Evolutionary conservation across 495 filamentous ascomycete species (phyloP).

Genomic region (Xylaria venustula): DNA sequence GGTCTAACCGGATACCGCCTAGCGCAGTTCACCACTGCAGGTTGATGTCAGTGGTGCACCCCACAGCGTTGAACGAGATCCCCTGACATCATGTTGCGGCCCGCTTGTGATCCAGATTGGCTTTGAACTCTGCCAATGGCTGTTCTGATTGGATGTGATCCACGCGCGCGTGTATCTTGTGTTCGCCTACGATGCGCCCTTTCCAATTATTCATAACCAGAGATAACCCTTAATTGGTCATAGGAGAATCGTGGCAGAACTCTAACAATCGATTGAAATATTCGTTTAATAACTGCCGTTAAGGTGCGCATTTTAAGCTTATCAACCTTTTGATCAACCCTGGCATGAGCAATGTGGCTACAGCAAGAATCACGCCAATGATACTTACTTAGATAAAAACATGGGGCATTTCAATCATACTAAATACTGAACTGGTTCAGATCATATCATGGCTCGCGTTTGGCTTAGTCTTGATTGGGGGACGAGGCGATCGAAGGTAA

Average conservation of each 20-base stretch:
- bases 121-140: neutral
- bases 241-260: neutral
- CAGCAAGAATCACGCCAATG: too few species aligned
- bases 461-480: too few species aligned
- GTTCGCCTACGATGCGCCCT: neutral
- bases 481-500: too few species aligned
- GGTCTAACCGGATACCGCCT: neutral
- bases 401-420: too few species aligned
- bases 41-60: conserved; percentile 8
- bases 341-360: too few species aligned
- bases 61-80: neutral
- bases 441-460: too few species aligned
- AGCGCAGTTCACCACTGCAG: neutral
- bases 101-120: conserved; percentile 8
- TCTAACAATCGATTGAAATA: too few species aligned
- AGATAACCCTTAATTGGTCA: neutral
- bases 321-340: too few species aligned
- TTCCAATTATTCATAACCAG: neutral
- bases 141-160: conserved; percentile 1
- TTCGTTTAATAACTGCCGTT: too few species aligned
- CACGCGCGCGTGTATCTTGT: conserved; percentile 10
- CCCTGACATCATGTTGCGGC: conserved; percentile 7
- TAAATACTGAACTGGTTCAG: too few species aligned
- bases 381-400: too few species aligned
- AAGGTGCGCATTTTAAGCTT: too few species aligned